Percentiles rank a stretch among this genome's conserved stretches.
Conservation (phyloP, 225 moss, liverwort and hornwort species). For the Physcomitrellopsis africana region DNA sequence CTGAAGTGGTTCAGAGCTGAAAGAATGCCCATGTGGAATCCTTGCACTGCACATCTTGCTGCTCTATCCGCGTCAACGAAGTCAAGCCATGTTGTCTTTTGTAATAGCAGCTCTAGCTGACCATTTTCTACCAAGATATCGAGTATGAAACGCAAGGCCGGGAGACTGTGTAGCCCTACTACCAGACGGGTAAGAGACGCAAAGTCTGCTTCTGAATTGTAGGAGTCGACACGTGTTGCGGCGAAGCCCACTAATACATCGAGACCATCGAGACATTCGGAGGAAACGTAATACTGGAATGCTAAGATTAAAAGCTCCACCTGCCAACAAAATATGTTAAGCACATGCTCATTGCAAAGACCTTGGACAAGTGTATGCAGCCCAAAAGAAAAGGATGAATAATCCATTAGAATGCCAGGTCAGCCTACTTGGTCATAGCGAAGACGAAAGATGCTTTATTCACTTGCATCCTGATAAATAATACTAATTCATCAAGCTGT, state of each 20-base stretch:
- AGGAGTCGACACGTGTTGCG: constrained; percentile 65
- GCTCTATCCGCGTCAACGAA: constrained; percentile 31
- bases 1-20: constrained; percentile 71
- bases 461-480: background rate
- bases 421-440: background rate
- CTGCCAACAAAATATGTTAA: constrained; percentile 31
- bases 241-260: constrained; percentile 77
- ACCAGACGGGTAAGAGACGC: constrained; percentile 63
- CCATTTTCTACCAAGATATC: constrained; percentile 77
- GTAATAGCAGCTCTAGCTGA: constrained; percentile 68
- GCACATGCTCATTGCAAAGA: constrained; percentile 1
- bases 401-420: background rate
- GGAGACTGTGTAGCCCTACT: constrained; percentile 71
- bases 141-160: constrained; percentile 65
- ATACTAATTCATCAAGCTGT: constrained; percentile 1
- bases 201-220: constrained; percentile 71
- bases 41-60: constrained; percentile 44
- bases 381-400: background rate
- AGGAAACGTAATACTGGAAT: constrained; percentile 68
- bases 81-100: constrained; percentile 56
- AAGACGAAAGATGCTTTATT: background rate
- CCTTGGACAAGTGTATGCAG: constrained; percentile 5
- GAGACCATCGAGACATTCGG: constrained; percentile 76
- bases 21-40: constrained; percentile 75
- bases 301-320: constrained; percentile 79